These are phyloP conservation scores for Daldinia vernicosa DNA, from an alignment of 495 filamentous ascomycete genomes.

Conservation along the genomic window DNA sequence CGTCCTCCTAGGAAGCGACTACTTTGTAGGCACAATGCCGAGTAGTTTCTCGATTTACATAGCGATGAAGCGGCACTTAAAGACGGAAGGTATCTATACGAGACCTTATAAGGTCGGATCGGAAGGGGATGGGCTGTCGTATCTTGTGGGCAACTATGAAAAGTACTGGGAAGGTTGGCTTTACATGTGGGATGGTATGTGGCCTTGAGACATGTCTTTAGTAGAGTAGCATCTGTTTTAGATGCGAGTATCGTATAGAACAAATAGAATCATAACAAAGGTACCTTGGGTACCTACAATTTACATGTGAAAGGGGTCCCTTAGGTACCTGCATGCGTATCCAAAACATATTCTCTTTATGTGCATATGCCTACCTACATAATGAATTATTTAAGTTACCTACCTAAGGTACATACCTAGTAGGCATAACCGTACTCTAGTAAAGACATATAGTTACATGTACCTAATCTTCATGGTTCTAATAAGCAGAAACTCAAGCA, in stretches of 20 bases:
- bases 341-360: too few species aligned
- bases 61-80: constrained; percentile 55
- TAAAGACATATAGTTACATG: too few species aligned
- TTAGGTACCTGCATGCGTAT: too few species aligned
- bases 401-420: too few species aligned
- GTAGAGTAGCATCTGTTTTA: background rate
- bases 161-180: constrained; percentile 58
- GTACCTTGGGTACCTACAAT: too few species aligned
- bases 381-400: too few species aligned
- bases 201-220: constrained; percentile 47
- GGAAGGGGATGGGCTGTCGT: constrained; percentile 54
- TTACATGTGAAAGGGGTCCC: too few species aligned
- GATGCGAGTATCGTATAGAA: background rate
- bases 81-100: constrained; percentile 51
- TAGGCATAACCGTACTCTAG: too few species aligned
- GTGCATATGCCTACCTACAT: too few species aligned
- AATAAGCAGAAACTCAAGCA: too few species aligned
- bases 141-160: constrained; percentile 54
- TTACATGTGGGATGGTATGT: constrained; percentile 58
- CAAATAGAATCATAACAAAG: background rate
- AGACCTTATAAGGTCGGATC: constrained; percentile 56
- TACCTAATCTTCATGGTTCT: too few species aligned
- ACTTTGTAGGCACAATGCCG: constrained; percentile 55
- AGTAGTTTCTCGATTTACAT: constrained; percentile 59
- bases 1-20: constrained; percentile 52